A percentile compares a stretch with the other conserved stretches of the same genome.
Evolutionary conservation across 768 basidiomycete genomes (phyloP).

Genomic region (Sporobolomyces roseus): DNA sequence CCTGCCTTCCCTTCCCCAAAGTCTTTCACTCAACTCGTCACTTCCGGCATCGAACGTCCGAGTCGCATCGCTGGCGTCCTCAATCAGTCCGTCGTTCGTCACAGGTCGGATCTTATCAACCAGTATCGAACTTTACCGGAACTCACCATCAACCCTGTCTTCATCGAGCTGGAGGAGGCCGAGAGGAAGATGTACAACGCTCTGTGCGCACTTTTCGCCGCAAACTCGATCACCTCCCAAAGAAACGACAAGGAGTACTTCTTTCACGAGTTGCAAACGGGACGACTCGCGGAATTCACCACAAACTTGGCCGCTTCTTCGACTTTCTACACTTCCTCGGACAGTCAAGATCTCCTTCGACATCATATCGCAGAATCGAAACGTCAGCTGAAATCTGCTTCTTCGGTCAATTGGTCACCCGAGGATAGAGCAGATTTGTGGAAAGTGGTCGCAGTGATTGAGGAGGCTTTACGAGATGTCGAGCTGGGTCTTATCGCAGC

Average conservation of each 20-base stretch:
- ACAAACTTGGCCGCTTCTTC: constrained; percentile 36
- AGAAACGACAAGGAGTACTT: constrained; percentile 42
- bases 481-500: constrained; percentile 11
- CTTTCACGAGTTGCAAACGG: constrained; percentile 29
- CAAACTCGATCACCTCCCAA: constrained; percentile 40
- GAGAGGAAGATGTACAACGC: constrained; percentile 43
- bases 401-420: no score
- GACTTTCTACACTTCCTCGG: constrained; percentile 36
- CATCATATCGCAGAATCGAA: no score
- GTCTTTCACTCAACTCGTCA: no score
- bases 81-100: constrained; percentile 32
- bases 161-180: constrained; percentile 30
- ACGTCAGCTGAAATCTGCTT: no score
- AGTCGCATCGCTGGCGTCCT: constrained; percentile 24
- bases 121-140: constrained; percentile 22
- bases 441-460: constrained; percentile 23
- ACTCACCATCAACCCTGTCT: constrained; percentile 14
- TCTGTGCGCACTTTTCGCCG: constrained; percentile 39
- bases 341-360: background rate
- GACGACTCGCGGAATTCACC: constrained; percentile 25
- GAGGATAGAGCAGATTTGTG: constrained; percentile 13
- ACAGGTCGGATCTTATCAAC: constrained; percentile 19
- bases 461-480: constrained; percentile 24
- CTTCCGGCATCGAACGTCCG: constrained; percentile 11
- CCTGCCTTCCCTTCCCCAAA: constrained; percentile 23